phyloP scores from a whole-genome alignment of 2,329 filamentous ascomycete genomes.

The Neofusicoccum sp. region DNA sequence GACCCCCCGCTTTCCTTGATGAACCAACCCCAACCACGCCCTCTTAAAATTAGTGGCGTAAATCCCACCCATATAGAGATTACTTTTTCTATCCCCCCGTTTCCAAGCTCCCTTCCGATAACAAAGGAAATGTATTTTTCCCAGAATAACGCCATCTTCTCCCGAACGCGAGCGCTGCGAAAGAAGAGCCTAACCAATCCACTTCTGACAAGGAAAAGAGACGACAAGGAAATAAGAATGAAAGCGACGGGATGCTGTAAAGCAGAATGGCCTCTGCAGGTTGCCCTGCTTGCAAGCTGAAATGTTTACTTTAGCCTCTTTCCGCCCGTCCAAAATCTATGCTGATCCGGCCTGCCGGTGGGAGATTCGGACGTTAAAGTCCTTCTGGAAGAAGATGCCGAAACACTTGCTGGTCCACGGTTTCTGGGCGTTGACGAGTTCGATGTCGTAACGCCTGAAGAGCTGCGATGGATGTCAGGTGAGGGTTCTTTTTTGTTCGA shows the following conservation, averaged over 20 bases:
- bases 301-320: too few relatives aligned
- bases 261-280: too few relatives aligned
- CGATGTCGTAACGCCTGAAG: slow-evolving; percentile 16
- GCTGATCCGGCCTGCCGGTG: slow-evolving; percentile 8
- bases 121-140: too few relatives aligned
- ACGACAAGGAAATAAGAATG: too few relatives aligned
- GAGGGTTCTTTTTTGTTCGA: too few relatives aligned
- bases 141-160: too few relatives aligned
- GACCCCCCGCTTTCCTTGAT: neutral
- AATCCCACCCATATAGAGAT: neutral
- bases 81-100: neutral
- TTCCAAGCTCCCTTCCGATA: neutral
- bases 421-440: neutral
- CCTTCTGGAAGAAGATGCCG: slow-evolving; percentile 19
- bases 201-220: too few relatives aligned
- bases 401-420: slow-evolving; percentile 18
- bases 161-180: too few relatives aligned
- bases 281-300: too few relatives aligned
- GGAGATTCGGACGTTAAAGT: slow-evolving; percentile 18
- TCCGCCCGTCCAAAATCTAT: neutral
- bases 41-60: neutral
- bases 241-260: too few relatives aligned
- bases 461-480: neutral
- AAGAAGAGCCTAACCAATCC: too few relatives aligned
- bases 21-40: neutral